Percentiles rank a stretch among this genome's conserved stretches.
Evolutionary conservation across 345 rosid genomes (phyloP).

Genomic region (Streptanthus diversifolius): DNA sequence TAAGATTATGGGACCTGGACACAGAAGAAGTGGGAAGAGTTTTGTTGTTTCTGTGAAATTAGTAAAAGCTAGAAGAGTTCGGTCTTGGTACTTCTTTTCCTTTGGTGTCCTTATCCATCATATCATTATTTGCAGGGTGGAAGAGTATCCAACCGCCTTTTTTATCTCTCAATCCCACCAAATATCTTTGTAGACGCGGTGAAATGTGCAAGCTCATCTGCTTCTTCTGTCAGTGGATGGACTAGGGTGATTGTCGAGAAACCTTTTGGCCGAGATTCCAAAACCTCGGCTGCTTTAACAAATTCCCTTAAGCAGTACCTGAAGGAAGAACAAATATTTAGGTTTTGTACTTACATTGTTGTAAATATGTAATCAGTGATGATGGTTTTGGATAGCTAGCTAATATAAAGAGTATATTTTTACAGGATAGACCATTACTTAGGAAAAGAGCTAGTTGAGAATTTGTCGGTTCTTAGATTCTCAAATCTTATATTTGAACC

Average conservation of each 20-base stretch:
- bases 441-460: conserved; percentile 97
- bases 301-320: conserved; percentile 77
- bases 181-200: conserved; percentile 91
- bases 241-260: conserved; percentile 98
- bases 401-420: not conserved
- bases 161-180: conserved; percentile 91
- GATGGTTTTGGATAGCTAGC: not conserved
- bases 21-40: not conserved
- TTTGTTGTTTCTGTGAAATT: not conserved
- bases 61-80: not conserved
- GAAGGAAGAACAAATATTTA: conserved; percentile 90
- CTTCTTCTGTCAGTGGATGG: conserved; percentile 92
- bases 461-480: conserved; percentile 92
- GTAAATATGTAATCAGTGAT: not conserved
- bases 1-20: not conserved
- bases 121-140: conserved; percentile 51
- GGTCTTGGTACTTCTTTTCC: not conserved
- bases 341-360: conserved; percentile 38
- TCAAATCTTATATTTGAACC: conserved; percentile 97
- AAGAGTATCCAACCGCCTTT: conserved; percentile 78
- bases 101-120: not conserved
- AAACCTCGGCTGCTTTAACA: conserved; percentile 90
- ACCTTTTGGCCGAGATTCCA: conserved; percentile 96
- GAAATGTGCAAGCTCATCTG: conserved; percentile 81
- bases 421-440: conserved; percentile 96